Conservation (phyloP, 495 filamentous ascomycete genomes). For the Corynascus novoguineensis region DNA sequence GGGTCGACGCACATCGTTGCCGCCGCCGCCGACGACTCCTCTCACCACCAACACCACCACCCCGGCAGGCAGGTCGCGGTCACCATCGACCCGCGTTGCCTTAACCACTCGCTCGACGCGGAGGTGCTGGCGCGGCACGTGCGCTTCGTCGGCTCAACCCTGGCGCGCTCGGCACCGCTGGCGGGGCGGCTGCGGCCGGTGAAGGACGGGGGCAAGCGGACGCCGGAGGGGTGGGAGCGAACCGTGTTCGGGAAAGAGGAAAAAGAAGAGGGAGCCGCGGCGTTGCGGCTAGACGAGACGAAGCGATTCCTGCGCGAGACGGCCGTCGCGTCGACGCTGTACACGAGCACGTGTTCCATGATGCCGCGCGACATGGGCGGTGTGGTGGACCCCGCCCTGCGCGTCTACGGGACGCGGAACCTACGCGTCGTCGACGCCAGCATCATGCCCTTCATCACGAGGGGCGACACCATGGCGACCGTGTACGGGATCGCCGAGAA, state of each 20-base stretch:
- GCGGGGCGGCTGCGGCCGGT: background rate
- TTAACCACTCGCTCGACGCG: slow-evolving; percentile 46
- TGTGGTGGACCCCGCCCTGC: slow-evolving; percentile 9
- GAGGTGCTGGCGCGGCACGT: slow-evolving; percentile 38
- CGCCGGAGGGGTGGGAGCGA: background rate
- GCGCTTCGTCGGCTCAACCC: slow-evolving; percentile 26
- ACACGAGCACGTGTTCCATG: slow-evolving; percentile 27
- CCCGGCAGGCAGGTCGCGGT: too few species aligned
- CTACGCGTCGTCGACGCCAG: slow-evolving; percentile 9
- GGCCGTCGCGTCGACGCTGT: slow-evolving; percentile 24
- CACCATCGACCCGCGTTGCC: slow-evolving; percentile 49
- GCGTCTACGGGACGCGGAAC: slow-evolving; percentile 10
- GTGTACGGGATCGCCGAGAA: slow-evolving; percentile 10
- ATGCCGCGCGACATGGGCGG: slow-evolving; percentile 17
- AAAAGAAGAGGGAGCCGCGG: too few species aligned
- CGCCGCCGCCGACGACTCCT: background rate
- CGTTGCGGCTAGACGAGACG: slow-evolving; percentile 15
- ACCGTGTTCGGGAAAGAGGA: too few species aligned
- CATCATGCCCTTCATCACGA: background rate
- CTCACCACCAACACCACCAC: slow-evolving; percentile 6
- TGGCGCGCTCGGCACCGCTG: slow-evolving; percentile 33
- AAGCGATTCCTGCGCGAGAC: slow-evolving; percentile 22
- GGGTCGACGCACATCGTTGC: slow-evolving; percentile 49
- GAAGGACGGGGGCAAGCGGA: background rate
- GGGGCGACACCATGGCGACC: background rate